phyloP scores from a whole-genome alignment of 2,329 filamentous ascomycete species.

The Penicillium sp. region DNA sequence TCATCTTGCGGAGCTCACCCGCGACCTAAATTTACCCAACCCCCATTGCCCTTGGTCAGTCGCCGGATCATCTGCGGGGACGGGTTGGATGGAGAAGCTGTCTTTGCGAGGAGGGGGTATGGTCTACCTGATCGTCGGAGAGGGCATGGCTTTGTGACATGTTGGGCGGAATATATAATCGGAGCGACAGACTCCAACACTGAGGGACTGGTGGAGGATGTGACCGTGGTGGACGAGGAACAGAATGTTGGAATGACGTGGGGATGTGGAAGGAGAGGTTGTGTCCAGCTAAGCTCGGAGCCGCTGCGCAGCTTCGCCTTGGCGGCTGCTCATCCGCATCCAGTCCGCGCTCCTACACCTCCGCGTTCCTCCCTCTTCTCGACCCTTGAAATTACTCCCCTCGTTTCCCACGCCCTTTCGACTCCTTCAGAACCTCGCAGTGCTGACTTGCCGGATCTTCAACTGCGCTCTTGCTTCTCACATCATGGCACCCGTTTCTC shows the following conservation, averaged over 20 bases:
- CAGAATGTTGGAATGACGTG: conserved; percentile 18
- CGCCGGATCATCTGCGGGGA: conserved; percentile 1
- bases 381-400: too few species aligned
- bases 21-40: conserved; percentile 60
- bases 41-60: conserved; percentile 10
- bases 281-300: conserved; percentile 21
- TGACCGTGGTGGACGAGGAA: conserved; percentile 9
- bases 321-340: conserved; percentile 17
- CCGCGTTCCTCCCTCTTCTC: too few species aligned
- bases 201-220: conserved; percentile 2
- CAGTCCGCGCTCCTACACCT: conserved; percentile 1
- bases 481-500: conserved; percentile 16
- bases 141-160: conserved; percentile 94
- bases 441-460: not conserved
- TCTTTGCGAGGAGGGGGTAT: not conserved
- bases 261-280: conserved; percentile 14
- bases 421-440: too few species aligned
- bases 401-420: too few species aligned
- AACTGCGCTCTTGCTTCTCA: not conserved
- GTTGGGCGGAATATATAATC: conserved; percentile 42
- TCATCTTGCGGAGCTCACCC: conserved; percentile 99
- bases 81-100: not conserved
- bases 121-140: conserved; percentile 87
- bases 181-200: not conserved
- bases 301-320: conserved; percentile 12